Conservation (phyloP, 2,329 filamentous ascomycete species). For the Phaeoacremonium minimum region DNA sequence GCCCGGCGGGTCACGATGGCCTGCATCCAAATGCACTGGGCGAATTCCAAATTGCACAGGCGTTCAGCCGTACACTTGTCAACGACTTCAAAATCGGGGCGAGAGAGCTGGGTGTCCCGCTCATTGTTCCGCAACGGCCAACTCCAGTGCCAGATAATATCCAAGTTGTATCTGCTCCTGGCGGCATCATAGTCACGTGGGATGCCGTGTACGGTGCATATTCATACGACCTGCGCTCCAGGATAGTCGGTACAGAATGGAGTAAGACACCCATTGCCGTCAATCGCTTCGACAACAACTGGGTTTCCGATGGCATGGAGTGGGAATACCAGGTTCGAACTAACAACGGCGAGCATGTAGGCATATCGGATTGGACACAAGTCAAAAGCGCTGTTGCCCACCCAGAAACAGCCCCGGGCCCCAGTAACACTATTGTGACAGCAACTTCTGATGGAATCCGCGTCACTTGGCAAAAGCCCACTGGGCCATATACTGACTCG, state of each 20-base stretch:
- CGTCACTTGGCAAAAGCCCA: too few species aligned
- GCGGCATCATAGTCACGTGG: constrained; percentile 1
- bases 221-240: background rate
- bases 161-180: background rate
- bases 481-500: too few species aligned
- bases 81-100: constrained; percentile 16
- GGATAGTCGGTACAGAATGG: background rate
- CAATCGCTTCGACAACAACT: background rate
- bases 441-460: too few species aligned
- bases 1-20: constrained; percentile 30
- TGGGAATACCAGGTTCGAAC: background rate
- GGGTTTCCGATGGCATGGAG: background rate
- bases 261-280: background rate
- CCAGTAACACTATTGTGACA: too few species aligned
- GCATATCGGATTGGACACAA: background rate
- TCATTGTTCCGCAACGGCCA: background rate
- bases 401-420: too few species aligned
- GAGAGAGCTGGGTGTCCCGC: constrained; percentile 15
- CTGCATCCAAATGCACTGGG: constrained; percentile 34
- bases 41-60: constrained; percentile 34
- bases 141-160: background rate
- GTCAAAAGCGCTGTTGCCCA: background rate
- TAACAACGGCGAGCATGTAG: background rate
- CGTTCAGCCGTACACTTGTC: constrained; percentile 27
- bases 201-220: background rate